Percentiles rank a stretch among this genome's conserved stretches.
phyloP scores from a whole-genome alignment of 331 rosid species.

The Malus hybrid region DNA sequence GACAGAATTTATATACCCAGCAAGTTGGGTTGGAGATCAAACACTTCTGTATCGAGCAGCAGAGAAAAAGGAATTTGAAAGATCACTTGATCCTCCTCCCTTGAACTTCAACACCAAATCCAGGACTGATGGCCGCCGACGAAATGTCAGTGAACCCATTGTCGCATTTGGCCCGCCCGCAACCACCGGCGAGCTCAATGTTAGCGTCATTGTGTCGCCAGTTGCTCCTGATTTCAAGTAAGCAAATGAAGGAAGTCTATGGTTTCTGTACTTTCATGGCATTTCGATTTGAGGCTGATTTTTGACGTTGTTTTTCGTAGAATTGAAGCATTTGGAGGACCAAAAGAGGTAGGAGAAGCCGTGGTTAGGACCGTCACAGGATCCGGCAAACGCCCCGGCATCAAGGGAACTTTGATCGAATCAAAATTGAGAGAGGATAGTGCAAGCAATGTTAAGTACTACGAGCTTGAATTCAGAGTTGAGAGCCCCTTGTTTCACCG shows the following conservation, averaged over 20 bases:
- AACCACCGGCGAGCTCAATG: conserved; percentile 83
- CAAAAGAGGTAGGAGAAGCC: conserved; percentile 83
- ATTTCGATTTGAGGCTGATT: not conserved
- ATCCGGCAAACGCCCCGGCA: conserved; percentile 48
- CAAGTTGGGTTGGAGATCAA: conserved; percentile 91
- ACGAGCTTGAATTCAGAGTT: conserved; percentile 69
- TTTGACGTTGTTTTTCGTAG: conserved; percentile 17
- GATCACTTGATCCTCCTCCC: conserved; percentile 82
- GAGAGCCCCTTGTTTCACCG: conserved; percentile 57
- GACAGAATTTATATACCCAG: conserved; percentile 86
- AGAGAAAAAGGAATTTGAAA: conserved; percentile 55
- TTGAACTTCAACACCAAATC: conserved; percentile 13
- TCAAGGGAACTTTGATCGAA: conserved; percentile 54
- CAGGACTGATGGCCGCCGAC: conserved; percentile 27
- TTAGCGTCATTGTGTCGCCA: conserved; percentile 72
- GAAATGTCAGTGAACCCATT: conserved; percentile 53
- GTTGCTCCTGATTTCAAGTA: conserved; percentile 80
- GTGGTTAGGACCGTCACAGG: conserved; percentile 56
- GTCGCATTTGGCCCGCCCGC: conserved; percentile 94
- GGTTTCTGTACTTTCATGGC: not conserved
- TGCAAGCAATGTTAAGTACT: conserved; percentile 37
- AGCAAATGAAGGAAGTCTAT: not conserved
- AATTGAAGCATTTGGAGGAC: conserved; percentile 87
- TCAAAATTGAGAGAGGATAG: conserved; percentile 61
- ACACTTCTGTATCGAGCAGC: conserved; percentile 67